Conservation (phyloP, 768 basidiomycete genomes). For the Phaeolepiota aurea region DNA sequence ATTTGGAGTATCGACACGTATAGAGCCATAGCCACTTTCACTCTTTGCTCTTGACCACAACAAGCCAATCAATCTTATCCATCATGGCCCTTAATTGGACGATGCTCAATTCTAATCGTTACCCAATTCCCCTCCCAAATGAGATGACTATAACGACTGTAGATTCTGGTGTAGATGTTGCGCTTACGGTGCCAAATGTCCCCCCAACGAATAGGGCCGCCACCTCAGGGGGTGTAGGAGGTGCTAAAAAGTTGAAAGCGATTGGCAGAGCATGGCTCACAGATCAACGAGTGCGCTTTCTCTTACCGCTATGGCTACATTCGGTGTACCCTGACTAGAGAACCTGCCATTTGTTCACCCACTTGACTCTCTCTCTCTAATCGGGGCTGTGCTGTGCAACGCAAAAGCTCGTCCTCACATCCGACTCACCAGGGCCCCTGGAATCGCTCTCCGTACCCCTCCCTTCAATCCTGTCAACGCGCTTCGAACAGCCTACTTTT, state of each 20-base stretch:
- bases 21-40: too few relatives aligned
- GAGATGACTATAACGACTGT: slow-evolving; percentile 53
- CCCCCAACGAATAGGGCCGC: slow-evolving; percentile 31
- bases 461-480: slow-evolving; percentile 54
- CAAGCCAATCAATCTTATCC: slow-evolving; percentile 1
- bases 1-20: too few relatives aligned
- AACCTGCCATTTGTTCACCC: slow-evolving; percentile 1
- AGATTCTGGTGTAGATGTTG: slow-evolving; percentile 50
- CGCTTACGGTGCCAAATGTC: slow-evolving; percentile 47
- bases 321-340: not conserved
- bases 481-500: slow-evolving; percentile 72
- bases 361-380: slow-evolving; percentile 1
- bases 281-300: slow-evolving; percentile 57
- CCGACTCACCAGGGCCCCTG: slow-evolving; percentile 24
- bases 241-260: slow-evolving; percentile 48
- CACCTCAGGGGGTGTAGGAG: slow-evolving; percentile 43
- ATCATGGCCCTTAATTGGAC: slow-evolving; percentile 78
- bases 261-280: slow-evolving; percentile 56
- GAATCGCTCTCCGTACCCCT: slow-evolving; percentile 54
- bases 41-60: slow-evolving; percentile 7
- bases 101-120: slow-evolving; percentile 49
- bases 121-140: slow-evolving; percentile 55
- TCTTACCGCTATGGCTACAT: not conserved
- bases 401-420: slow-evolving; percentile 65
- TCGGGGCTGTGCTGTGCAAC: not conserved